phyloP scores from a whole-genome alignment of 345 rosid species.

The Populus euphratica region DNA sequence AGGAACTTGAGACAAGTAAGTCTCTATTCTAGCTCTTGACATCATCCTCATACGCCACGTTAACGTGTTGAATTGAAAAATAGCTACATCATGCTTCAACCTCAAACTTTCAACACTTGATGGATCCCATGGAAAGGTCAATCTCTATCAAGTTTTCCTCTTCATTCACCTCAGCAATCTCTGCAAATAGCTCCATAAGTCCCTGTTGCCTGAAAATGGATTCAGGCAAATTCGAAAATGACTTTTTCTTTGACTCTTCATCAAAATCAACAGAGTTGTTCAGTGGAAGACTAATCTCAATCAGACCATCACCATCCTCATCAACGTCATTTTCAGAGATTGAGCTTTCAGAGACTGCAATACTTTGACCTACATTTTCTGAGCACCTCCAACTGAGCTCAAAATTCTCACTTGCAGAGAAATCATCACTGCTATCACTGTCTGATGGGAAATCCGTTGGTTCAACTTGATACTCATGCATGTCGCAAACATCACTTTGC shows the following conservation, averaged over 20 bases:
- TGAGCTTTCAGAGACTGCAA: slow-evolving; percentile 20
- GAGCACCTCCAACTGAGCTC: slow-evolving; percentile 31
- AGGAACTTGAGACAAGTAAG: background rate
- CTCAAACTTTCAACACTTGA: slow-evolving; percentile 41
- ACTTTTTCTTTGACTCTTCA: slow-evolving; percentile 25
- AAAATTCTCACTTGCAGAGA: slow-evolving; percentile 22
- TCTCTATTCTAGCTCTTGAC: background rate
- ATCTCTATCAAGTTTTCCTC: slow-evolving; percentile 78
- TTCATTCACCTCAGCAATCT: slow-evolving; percentile 48
- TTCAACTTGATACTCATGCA: slow-evolving; percentile 25
- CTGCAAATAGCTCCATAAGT: slow-evolving; percentile 42
- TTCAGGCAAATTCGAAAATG: slow-evolving; percentile 23
- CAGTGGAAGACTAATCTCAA: slow-evolving; percentile 54
- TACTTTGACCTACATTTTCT: slow-evolving; percentile 14
- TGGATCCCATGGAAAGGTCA: slow-evolving; percentile 71
- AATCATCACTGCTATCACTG: slow-evolving; percentile 30
- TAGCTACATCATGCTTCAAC: slow-evolving; percentile 18
- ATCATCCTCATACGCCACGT: slow-evolving; percentile 1
- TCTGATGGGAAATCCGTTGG: slow-evolving; percentile 31
- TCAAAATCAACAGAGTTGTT: slow-evolving; percentile 17
- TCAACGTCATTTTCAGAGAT: slow-evolving; percentile 28
- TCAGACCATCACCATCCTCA: slow-evolving; percentile 53
- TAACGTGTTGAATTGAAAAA: background rate
- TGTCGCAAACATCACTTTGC: slow-evolving; percentile 10
- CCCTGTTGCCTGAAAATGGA: slow-evolving; percentile 34